Base-by-base conservation (phyloP, 2,329 filamentous ascomycete genomes). In the Emmonsia crescens region DNA sequence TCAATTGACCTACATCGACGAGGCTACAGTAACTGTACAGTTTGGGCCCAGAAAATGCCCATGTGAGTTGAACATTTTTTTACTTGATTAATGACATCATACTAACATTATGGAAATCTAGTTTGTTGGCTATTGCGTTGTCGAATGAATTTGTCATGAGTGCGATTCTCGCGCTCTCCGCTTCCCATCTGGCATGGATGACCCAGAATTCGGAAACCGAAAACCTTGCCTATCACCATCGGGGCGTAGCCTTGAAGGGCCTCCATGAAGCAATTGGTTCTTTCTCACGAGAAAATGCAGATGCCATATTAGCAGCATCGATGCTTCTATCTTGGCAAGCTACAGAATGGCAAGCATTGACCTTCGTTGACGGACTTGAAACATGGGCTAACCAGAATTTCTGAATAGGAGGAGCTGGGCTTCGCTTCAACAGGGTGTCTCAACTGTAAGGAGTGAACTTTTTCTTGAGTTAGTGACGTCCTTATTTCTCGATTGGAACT, bases 261-360 rank as follows among this genome's bases (percentile, higher is more conserved):
- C 79, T 97, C 56, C 91, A 96, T 70, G 88, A 92, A 70, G 91
- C 91, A 33, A 92, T 97, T 67, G 85, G 86, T 52, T 82, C 83
- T 24, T 96, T 97, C 75, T 95, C 89, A 2, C 86, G 85, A 68
- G 85, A 88, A 59, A 96, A 91, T 64, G 93, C 91, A 1, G 93
- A 99, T 76, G 91, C 92, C 51, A 87, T 96, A 64, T 82, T 99
- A 60, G 93, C 92, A 31, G 90, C 92, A 38, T 96, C 93, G 31
- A 85, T 96, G 52, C 83, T 97, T 56, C 82, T 99, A 57, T 95
- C 92, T 44, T 97, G 94, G 92, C 93, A 97, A 78, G 89, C 91
- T 61, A 94, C 88, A 63, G 93, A 97, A 78, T 97, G 92, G 93
- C 95, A 82, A 80, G 87, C 78, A 48, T 69, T 68, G 9, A 4